Percentiles rank a stretch among this genome's conserved stretches.
Evolutionary conservation across 192 early-diverging fungal genomes (phyloP).

Genomic region (Podila verticillata): DNA sequence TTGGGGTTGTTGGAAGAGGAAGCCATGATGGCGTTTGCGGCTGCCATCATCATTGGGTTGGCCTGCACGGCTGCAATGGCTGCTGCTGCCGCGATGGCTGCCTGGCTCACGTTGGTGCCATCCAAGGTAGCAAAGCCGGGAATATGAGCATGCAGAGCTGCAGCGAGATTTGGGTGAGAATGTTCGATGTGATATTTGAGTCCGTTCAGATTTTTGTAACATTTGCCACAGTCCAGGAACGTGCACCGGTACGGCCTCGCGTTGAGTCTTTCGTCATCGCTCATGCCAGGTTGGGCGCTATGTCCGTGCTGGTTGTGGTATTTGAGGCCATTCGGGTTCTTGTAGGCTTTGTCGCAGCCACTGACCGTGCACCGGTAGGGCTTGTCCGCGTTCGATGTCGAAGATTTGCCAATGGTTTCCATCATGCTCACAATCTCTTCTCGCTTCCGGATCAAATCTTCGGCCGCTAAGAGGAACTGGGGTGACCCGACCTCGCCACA

Average conservation of each 20-base stretch:
- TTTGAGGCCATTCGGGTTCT: slow-evolving; percentile 97
- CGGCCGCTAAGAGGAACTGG: slow-evolving; percentile 27
- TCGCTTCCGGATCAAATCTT: slow-evolving; percentile 38
- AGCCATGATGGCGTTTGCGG: slow-evolving; percentile 39
- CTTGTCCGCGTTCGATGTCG: slow-evolving; percentile 64
- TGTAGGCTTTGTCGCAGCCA: slow-evolving; percentile 95
- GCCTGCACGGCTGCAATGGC: slow-evolving; percentile 60
- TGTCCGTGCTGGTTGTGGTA: slow-evolving; percentile 97
- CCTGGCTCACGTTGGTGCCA: slow-evolving; percentile 57
- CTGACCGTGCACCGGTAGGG: slow-evolving; percentile 86
- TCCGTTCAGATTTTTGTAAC: slow-evolving; percentile 97
- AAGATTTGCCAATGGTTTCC: slow-evolving; percentile 36
- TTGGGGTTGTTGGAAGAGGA: slow-evolving; percentile 16
- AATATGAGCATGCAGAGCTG: slow-evolving; percentile 48
- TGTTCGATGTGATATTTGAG: slow-evolving; percentile 96
- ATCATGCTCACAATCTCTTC: slow-evolving; percentile 48
- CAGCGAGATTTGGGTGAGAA: slow-evolving; percentile 68
- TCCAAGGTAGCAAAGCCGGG: slow-evolving; percentile 29
- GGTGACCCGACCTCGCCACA: slow-evolving; percentile 39
- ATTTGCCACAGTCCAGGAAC: slow-evolving; percentile 85
- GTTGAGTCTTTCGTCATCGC: slow-evolving; percentile 64
- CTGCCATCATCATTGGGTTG: slow-evolving; percentile 48
- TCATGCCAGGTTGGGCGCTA: slow-evolving; percentile 66
- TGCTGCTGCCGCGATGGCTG: slow-evolving; percentile 61
- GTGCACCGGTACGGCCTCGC: slow-evolving; percentile 81